Conservation (phyloP, 225 moss, liverwort and hornwort species). For the Thuidium tamariscinum region DNA sequence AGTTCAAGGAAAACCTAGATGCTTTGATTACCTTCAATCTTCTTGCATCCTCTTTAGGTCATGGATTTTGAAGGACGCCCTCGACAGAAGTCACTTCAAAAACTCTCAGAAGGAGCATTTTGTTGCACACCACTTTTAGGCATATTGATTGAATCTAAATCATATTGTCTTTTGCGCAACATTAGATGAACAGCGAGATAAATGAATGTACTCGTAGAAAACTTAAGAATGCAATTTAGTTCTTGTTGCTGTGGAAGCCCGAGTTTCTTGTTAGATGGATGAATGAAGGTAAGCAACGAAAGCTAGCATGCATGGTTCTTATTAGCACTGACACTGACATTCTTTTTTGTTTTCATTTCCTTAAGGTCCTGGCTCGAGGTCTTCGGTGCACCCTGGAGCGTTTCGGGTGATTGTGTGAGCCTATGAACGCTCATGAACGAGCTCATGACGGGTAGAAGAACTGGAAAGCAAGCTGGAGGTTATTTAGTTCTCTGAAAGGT, state of each 20-base stretch:
- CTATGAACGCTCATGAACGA: background rate
- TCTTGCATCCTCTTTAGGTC: background rate
- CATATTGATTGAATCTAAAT: background rate
- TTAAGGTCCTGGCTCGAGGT: background rate
- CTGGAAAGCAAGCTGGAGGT: background rate
- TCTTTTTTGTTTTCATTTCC: background rate
- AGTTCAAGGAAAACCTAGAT: background rate
- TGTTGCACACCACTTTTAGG: background rate
- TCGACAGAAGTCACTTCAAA: background rate
- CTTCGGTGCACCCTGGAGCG: background rate
- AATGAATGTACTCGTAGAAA: background rate
- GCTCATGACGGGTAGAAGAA: background rate
- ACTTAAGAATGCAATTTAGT: background rate
- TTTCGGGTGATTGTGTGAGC: background rate
- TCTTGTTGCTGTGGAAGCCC: background rate
- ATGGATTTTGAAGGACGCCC: background rate
- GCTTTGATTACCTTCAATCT: background rate
- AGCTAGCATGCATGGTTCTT: background rate
- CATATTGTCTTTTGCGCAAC: background rate
- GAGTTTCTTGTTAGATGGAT: background rate
- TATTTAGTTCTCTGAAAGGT: background rate
- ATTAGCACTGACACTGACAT: background rate
- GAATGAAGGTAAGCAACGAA: background rate
- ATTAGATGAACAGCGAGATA: background rate
- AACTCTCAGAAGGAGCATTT: background rate